phyloP scores from a whole-genome alignment of 1,284 basidiomycete genomes.

The Mycena citricolor region DNA sequence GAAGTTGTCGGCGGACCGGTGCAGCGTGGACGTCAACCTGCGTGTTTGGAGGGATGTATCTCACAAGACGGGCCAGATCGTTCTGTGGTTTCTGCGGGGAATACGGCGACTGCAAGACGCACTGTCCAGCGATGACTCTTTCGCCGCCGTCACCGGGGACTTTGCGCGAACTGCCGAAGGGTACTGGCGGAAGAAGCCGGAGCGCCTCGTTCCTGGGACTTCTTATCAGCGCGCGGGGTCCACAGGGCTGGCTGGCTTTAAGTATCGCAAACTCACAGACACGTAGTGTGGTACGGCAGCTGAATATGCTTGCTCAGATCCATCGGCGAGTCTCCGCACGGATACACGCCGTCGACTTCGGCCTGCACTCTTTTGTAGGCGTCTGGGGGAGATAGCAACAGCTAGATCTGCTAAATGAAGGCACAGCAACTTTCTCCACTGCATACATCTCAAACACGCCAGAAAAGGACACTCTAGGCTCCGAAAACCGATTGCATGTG shows the following conservation, averaged over 20 bases:
- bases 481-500: no score
- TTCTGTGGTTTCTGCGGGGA: neutral
- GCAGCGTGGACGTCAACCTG: constrained; percentile 8
- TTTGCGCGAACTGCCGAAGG: constrained; percentile 40
- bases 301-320: constrained; percentile 36
- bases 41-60: constrained; percentile 12
- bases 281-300: constrained; percentile 50
- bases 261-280: constrained; percentile 44
- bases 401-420: no score
- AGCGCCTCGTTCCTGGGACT: constrained; percentile 55
- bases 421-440: no score
- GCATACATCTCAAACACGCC: no score
- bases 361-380: constrained; percentile 44
- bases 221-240: constrained; percentile 3
- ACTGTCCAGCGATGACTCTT: constrained; percentile 28
- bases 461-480: no score
- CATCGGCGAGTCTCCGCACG: constrained; percentile 37
- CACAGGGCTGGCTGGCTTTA: constrained; percentile 1
- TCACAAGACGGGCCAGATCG: constrained; percentile 3
- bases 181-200: constrained; percentile 54
- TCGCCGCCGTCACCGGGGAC: constrained; percentile 37
- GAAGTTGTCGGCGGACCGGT: constrained; percentile 37
- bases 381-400: constrained; percentile 46
- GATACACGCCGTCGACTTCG: constrained; percentile 50
- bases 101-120: constrained; percentile 1